phyloP scores from a whole-genome alignment of 225 moss, liverwort and hornwort genomes.

The Rhytidiadelphus loreus region DNA sequence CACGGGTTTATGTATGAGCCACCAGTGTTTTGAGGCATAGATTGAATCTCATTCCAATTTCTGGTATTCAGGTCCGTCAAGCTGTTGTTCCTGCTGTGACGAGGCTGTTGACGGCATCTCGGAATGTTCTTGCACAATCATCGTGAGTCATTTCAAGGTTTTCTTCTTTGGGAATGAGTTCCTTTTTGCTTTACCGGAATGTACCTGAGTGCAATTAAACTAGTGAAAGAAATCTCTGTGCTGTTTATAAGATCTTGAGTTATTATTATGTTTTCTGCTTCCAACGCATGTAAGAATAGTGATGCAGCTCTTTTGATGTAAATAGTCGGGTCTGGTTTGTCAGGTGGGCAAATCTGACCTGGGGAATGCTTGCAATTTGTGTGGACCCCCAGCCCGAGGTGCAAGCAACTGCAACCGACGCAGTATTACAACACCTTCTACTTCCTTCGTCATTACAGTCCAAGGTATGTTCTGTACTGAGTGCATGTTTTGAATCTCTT shows the following conservation, averaged over 20 bases:
- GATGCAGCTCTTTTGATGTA: not conserved
- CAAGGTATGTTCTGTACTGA: not conserved
- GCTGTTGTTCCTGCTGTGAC: constrained; percentile 32
- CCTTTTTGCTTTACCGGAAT: not conserved
- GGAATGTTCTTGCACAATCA: constrained; percentile 15
- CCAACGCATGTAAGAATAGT: not conserved
- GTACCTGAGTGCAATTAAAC: not conserved
- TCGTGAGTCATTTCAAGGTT: constrained; percentile 11
- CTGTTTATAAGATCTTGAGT: not conserved
- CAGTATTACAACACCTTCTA: constrained; percentile 15
- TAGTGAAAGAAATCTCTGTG: not conserved
- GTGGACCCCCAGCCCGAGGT: constrained; percentile 52
- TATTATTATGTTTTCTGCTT: not conserved
- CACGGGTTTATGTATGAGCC: not conserved
- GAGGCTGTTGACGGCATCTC: constrained; percentile 18
- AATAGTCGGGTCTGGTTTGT: constrained; percentile 11
- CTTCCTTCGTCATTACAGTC: constrained; percentile 15
- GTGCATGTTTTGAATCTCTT: not conserved
- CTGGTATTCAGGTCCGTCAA: constrained; percentile 26
- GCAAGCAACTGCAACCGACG: constrained; percentile 24
- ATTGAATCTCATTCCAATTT: not conserved
- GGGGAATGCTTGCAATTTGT: constrained; percentile 55
- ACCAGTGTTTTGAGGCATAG: not conserved
- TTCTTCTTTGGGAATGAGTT: not conserved
- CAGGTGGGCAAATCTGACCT: constrained; percentile 50